Evolutionary conservation across 2,329 filamentous ascomycete species (phyloP).

Genomic region (Epicoccum sorghinum): DNA sequence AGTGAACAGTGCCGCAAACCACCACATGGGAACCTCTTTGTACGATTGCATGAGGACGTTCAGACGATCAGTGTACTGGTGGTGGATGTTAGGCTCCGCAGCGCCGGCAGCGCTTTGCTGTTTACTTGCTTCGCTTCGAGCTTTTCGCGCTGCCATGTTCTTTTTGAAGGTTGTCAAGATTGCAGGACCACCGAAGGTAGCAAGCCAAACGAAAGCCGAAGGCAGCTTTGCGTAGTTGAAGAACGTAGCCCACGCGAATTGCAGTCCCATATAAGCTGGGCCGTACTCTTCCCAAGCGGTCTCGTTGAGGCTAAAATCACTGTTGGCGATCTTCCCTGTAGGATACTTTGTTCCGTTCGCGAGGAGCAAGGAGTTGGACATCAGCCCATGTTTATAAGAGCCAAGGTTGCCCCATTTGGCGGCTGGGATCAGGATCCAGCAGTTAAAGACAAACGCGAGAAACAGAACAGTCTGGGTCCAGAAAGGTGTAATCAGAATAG

Average conservation of each 20-base stretch:
- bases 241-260: constrained; percentile 64
- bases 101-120: constrained; percentile 27
- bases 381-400: constrained; percentile 59
- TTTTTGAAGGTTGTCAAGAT: constrained; percentile 55
- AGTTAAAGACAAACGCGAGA: constrained; percentile 60
- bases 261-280: constrained; percentile 63
- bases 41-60: constrained; percentile 65
- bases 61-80: constrained; percentile 65
- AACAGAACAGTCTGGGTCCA: constrained; percentile 66
- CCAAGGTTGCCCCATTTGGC: constrained; percentile 64
- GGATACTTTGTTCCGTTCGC: constrained; percentile 58
- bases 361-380: constrained; percentile 63
- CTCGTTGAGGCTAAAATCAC: constrained; percentile 56
- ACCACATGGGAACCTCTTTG: constrained; percentile 64
- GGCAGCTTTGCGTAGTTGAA: constrained; percentile 66
- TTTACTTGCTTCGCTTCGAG: constrained; percentile 39
- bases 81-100: constrained; percentile 48
- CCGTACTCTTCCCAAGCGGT: constrained; percentile 57
- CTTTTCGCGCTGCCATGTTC: constrained; percentile 19
- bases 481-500: constrained; percentile 59
- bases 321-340: constrained; percentile 50
- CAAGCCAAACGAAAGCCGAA: constrained; percentile 65
- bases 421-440: constrained; percentile 64
- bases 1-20: constrained; percentile 61
- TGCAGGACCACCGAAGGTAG: constrained; percentile 60